A percentile compares a stretch with the other conserved stretches of the same genome.
phyloP scores from a whole-genome alignment of 177 flowering plant genomes.

The Vitis hybrid region DNA sequence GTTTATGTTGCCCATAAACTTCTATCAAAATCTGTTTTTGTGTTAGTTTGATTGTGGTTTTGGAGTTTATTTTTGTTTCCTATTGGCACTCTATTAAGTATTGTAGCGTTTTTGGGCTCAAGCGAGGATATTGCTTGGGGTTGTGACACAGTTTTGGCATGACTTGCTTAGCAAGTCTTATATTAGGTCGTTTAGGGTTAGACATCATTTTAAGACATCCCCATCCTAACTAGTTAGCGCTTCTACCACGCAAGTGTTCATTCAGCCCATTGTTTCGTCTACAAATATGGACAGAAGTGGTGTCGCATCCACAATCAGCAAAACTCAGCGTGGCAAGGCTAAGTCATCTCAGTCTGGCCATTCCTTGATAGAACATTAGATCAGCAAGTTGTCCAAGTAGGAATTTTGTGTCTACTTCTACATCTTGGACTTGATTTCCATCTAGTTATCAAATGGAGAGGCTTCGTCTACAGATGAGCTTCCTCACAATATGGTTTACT shows the following conservation, averaged over 20 bases:
- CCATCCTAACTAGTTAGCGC: fast-evolving
- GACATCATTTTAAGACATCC: fast-evolving
- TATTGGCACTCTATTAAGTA: fast-evolving
- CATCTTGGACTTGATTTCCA: fast-evolving
- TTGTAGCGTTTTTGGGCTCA: too few species aligned
- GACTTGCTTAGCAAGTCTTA: too few species aligned
- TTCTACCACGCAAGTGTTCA: too few species aligned
- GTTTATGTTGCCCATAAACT: too few species aligned
- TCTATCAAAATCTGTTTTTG: fast-evolving
- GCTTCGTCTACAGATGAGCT: fast-evolving
- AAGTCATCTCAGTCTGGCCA: fast-evolving
- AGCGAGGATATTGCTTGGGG: too few species aligned
- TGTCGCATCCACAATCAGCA: fast-evolving
- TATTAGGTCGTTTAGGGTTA: too few species aligned
- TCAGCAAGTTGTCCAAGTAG: fast-evolving
- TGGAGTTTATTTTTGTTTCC: too few species aligned
- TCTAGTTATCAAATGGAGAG: fast-evolving
- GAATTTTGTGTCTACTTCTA: fast-evolving
- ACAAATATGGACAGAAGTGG: too few species aligned
- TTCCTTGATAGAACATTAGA: fast-evolving
- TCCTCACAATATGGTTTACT: too few species aligned
- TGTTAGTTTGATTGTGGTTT: too few species aligned
- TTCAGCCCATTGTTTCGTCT: fast-evolving
- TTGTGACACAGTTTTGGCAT: fast-evolving
- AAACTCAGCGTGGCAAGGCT: fast-evolving